Evolutionary conservation across 306 rosid species (phyloP).

Genomic region (Adenanthera pavonina): DNA sequence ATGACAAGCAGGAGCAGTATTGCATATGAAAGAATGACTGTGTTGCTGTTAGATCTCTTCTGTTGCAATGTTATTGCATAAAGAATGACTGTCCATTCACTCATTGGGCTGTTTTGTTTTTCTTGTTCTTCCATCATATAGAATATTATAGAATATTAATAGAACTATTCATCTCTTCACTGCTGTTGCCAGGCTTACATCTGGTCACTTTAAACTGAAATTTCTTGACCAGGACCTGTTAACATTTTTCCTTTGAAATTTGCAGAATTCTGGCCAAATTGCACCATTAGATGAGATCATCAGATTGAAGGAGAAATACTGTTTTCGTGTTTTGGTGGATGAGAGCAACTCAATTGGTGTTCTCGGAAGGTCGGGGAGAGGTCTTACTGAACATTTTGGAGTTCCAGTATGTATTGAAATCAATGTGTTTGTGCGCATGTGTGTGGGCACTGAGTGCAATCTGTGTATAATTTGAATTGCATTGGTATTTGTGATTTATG

Average conservation of each 20-base stretch:
- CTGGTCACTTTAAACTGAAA: constrained; percentile 13
- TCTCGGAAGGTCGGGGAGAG: constrained; percentile 58
- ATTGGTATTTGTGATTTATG: neutral
- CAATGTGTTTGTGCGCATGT: neutral
- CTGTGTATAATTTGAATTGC: neutral
- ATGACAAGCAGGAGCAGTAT: neutral
- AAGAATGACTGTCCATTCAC: neutral
- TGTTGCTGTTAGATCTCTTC: constrained; percentile 21
- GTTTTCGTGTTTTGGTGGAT: constrained; percentile 86
- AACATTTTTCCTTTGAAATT: constrained; percentile 8
- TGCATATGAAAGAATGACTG: constrained; percentile 11
- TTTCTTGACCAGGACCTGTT: constrained; percentile 2
- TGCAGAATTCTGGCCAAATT: constrained; percentile 96
- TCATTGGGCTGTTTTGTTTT: neutral
- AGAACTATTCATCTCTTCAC: neutral
- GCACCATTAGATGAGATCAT: constrained; percentile 91
- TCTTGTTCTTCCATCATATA: neutral
- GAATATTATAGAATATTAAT: constrained; percentile 5
- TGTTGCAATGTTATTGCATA: constrained; percentile 22
- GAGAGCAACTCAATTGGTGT: constrained; percentile 99
- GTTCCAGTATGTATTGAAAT: neutral
- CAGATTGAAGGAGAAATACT: constrained; percentile 83
- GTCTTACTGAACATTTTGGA: neutral
- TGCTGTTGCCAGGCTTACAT: constrained; percentile 14
- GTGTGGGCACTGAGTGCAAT: neutral